These are phyloP conservation scores for Cutaneotrichosporon sp. DNA, from an alignment of 1,284 basidiomycete genomes.

Conservation along the genomic window DNA sequence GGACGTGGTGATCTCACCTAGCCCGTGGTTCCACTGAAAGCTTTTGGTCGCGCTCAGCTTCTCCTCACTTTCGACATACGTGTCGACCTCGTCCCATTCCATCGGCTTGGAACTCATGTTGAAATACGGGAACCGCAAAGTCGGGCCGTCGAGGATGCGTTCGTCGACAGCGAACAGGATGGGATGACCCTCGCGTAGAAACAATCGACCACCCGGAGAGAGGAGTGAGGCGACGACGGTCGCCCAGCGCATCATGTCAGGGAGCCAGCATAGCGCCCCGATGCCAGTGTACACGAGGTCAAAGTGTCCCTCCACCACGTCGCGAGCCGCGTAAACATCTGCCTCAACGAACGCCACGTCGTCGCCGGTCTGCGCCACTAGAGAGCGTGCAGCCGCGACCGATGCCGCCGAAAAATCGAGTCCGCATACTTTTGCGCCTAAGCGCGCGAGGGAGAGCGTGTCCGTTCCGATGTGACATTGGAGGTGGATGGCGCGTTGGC, in stretches of 20 bases:
- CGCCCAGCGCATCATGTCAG: constrained; percentile 10
- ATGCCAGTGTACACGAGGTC: constrained; percentile 17
- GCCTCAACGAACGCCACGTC: constrained; percentile 8
- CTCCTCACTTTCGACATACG: constrained; percentile 3
- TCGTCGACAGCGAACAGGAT: constrained; percentile 11
- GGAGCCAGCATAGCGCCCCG: constrained; percentile 18
- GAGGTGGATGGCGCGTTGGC: constrained; percentile 11
- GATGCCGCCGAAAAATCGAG: constrained; percentile 9
- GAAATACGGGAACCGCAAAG: constrained; percentile 14
- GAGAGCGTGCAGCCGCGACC: not conserved
- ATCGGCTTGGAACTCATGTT: not conserved
- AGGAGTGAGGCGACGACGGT: constrained; percentile 3
- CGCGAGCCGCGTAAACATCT: constrained; percentile 9
- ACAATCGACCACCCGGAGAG: constrained; percentile 7
- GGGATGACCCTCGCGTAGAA: constrained; percentile 16
- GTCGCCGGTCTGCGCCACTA: constrained; percentile 9
- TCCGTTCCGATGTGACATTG: constrained; percentile 19
- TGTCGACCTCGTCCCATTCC: constrained; percentile 4
- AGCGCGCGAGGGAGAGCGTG: constrained; percentile 14
- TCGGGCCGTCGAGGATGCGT: not conserved
- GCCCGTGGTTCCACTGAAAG: constrained; percentile 14
- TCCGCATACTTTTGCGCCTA: constrained; percentile 10
- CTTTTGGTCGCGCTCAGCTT: constrained; percentile 8
- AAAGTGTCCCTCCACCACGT: not conserved
- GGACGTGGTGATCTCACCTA: constrained; percentile 9